Evolutionary conservation across 2,329 filamentous ascomycete genomes (phyloP).

Genomic region (Stenocarpella maydis): DNA sequence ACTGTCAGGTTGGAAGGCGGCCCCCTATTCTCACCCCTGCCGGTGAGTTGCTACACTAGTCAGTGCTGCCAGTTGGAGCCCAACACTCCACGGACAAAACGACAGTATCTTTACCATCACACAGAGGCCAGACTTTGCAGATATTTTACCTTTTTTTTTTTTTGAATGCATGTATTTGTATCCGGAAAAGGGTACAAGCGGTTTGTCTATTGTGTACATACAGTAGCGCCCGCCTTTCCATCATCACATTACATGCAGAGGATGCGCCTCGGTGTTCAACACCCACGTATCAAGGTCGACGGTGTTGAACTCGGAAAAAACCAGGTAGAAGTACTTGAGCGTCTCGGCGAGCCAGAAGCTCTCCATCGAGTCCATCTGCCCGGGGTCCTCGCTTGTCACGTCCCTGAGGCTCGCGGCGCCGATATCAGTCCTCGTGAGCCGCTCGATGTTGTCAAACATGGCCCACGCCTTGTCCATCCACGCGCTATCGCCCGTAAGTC

Average conservation of each 20-base stretch:
- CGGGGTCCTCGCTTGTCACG: conserved; percentile 57
- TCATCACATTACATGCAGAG: conserved; percentile 45
- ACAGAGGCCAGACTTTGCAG: no score
- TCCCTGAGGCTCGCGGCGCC: conserved; percentile 74
- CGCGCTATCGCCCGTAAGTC: conserved; percentile 71
- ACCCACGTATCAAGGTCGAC: conserved; percentile 70
- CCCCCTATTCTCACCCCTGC: conserved; percentile 4
- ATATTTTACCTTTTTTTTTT: no score
- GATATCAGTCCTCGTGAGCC: conserved; percentile 66
- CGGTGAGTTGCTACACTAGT: neutral
- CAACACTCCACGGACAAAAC: neutral
- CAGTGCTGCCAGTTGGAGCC: neutral
- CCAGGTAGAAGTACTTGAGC: conserved; percentile 72
- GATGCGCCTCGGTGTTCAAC: conserved; percentile 65
- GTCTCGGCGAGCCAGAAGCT: conserved; percentile 78
- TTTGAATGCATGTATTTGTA: neutral
- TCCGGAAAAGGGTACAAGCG: neutral
- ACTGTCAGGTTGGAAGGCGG: conserved; percentile 1
- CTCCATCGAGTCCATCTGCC: conserved; percentile 71
- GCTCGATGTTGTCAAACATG: conserved; percentile 74
- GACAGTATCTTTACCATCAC: no score
- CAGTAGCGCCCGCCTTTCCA: neutral
- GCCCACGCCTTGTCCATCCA: conserved; percentile 76
- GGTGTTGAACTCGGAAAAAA: conserved; percentile 66
- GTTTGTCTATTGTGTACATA: neutral